These are phyloP conservation scores for Hymenoscyphus fraxineus DNA, from an alignment of 2,329 filamentous ascomycete species.

Conservation along the genomic window DNA sequence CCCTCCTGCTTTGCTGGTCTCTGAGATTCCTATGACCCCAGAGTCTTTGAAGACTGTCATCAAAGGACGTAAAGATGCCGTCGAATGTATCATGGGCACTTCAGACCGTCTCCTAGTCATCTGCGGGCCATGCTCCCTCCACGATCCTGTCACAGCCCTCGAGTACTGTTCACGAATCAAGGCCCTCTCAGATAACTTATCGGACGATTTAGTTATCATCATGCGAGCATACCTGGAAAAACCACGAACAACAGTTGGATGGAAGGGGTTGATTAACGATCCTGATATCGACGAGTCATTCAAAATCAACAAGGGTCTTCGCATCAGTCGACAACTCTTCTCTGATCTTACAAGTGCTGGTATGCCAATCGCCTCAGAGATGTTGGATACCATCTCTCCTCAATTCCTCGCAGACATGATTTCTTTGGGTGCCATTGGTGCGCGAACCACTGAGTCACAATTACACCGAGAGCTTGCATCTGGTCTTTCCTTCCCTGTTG, in stretches of 20 bases:
- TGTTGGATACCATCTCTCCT: slow-evolving; percentile 97
- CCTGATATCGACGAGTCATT: slow-evolving; percentile 95
- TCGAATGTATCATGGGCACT: slow-evolving; percentile 35
- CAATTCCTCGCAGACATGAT: slow-evolving; percentile 97
- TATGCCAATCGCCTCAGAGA: slow-evolving; percentile 95
- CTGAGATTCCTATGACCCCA: slow-evolving; percentile 72
- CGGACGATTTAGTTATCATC: slow-evolving; percentile 80
- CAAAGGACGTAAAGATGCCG: slow-evolving; percentile 62
- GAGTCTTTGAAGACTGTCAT: slow-evolving; percentile 64
- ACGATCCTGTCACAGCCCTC: slow-evolving; percentile 82
- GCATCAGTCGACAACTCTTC: slow-evolving; percentile 90
- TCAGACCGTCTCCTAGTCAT: slow-evolving; percentile 85
- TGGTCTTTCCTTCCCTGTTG: slow-evolving; percentile 93
- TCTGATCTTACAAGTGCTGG: slow-evolving; percentile 80
- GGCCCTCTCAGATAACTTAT: slow-evolving; percentile 72
- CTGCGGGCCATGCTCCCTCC: slow-evolving; percentile 93
- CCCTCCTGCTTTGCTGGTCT: slow-evolving; percentile 78
- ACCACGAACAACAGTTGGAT: slow-evolving; percentile 94
- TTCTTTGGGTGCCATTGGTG: slow-evolving; percentile 91
- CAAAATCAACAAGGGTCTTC: slow-evolving; percentile 98
- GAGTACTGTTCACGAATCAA: slow-evolving; percentile 84
- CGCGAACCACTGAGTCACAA: slow-evolving; percentile 93
- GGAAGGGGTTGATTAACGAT: slow-evolving; percentile 99
- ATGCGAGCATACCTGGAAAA: slow-evolving; percentile 99
- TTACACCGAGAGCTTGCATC: slow-evolving; percentile 93